A percentile compares a stretch with the other conserved stretches of the same genome.
phyloP scores from a whole-genome alignment of 2,329 filamentous ascomycete species.

The Fusarium goolgardi region DNA sequence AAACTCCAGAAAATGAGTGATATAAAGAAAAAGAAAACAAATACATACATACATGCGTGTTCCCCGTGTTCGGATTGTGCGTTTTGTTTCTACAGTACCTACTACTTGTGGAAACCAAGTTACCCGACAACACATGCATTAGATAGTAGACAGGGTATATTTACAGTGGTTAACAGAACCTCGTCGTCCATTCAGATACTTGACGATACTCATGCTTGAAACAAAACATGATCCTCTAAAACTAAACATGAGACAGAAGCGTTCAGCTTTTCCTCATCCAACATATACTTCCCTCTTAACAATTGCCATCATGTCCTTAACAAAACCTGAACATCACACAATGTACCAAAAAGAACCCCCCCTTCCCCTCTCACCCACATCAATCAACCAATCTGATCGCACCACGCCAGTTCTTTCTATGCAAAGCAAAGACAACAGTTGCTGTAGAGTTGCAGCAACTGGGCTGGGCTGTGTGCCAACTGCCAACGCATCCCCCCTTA shows the following conservation, averaged over 20 bases:
- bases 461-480: constrained; percentile 38
- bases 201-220: constrained; percentile 12
- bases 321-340: constrained; percentile 14
- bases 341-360: constrained; percentile 10
- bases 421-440: constrained; percentile 43
- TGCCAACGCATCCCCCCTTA: constrained; percentile 44
- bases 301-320: constrained; percentile 26
- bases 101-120: background rate
- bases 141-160: constrained; percentile 5
- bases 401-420: constrained; percentile 43
- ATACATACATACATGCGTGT: constrained; percentile 7
- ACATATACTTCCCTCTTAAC: constrained; percentile 33
- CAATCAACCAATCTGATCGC: constrained; percentile 32
- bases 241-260: constrained; percentile 15
- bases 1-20: constrained; percentile 5
- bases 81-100: constrained; percentile 3
- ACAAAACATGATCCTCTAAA: constrained; percentile 10
- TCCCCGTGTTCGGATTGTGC: constrained; percentile 32
- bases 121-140: background rate
- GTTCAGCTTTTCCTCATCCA: constrained; percentile 9
- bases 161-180: background rate
- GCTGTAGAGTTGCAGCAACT: constrained; percentile 34
- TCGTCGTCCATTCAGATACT: constrained; percentile 6
- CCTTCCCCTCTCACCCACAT: constrained; percentile 29
- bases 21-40: constrained; percentile 13